Evolutionary conservation across 163 green algal genomes (phyloP).

Genomic region (Scenedesmus sp.): DNA sequence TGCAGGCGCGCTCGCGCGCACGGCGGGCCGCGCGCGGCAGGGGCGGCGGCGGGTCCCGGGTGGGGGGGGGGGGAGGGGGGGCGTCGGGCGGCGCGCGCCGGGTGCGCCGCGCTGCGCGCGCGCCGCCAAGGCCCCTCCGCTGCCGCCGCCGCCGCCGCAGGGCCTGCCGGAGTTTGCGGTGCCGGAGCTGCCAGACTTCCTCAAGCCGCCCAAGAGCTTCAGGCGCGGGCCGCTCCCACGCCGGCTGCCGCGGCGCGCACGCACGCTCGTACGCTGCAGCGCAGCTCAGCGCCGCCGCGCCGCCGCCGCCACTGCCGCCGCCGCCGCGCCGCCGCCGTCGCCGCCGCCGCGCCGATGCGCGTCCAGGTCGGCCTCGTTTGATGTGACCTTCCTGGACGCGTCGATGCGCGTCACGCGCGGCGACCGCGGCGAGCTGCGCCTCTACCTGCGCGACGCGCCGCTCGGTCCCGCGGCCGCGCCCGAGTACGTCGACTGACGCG

Average conservation of each 20-base stretch:
- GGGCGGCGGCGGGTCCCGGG: too few relatives aligned
- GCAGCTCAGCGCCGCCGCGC: background rate
- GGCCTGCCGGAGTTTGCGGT: conserved; percentile 50
- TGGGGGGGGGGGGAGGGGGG: too few relatives aligned
- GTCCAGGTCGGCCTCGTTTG: conserved; percentile 56
- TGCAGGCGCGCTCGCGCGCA: conserved; percentile 24
- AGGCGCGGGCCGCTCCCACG: too few relatives aligned
- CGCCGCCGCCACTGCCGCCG: too few relatives aligned
- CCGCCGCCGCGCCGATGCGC: background rate
- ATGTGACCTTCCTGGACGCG: conserved; percentile 58
- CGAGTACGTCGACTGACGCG: conserved; percentile 46
- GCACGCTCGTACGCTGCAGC: too few relatives aligned
- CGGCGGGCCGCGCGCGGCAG: too few relatives aligned
- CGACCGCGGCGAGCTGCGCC: conserved; percentile 57
- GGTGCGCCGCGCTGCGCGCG: too few relatives aligned
- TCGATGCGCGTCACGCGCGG: conserved; percentile 55
- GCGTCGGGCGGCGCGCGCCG: too few relatives aligned
- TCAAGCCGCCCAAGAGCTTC: conserved; percentile 53
- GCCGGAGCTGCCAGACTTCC: conserved; percentile 51
- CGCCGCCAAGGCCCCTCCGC: background rate
- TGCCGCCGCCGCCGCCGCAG: background rate
- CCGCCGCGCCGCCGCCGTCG: background rate
- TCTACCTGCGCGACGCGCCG: conserved; percentile 54
- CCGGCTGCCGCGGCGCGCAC: too few relatives aligned
- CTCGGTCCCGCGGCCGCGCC: conserved; percentile 14